Percentiles rank a stretch among this genome's conserved stretches.
Conservation (phyloP, 805 yeast species). For the Candida stauntonica region DNA sequence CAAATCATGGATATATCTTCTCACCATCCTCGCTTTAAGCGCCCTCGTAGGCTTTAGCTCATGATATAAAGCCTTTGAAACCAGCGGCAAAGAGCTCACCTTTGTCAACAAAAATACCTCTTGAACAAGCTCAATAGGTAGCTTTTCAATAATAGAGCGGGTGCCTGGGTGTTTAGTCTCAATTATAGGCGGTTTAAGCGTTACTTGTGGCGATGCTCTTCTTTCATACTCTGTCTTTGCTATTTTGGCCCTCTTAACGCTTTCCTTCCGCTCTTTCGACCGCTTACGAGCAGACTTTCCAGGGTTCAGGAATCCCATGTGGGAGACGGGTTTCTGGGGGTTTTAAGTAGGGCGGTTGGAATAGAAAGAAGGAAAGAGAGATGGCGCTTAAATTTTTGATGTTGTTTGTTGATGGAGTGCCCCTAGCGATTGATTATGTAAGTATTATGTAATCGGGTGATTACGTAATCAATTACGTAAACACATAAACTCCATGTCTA, state of each 20-base stretch:
- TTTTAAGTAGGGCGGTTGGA: too few species aligned
- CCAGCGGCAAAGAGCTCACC: slow-evolving; percentile 33
- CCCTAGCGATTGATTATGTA: too few species aligned
- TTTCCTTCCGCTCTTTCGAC: slow-evolving; percentile 5
- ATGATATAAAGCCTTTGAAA: slow-evolving; percentile 28
- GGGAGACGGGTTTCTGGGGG: too few species aligned
- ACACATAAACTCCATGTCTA: too few species aligned
- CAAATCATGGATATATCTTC: slow-evolving; percentile 18
- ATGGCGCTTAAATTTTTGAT: too few species aligned
- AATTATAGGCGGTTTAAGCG: too few species aligned
- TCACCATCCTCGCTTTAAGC: slow-evolving; percentile 20
- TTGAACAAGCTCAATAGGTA: slow-evolving; percentile 42
- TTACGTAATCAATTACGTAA: too few species aligned
- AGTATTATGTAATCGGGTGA: too few species aligned
- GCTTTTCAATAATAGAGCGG: slow-evolving; percentile 26
- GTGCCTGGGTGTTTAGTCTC: neutral
- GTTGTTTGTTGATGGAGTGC: neutral
- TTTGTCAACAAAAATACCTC: slow-evolving; percentile 37
- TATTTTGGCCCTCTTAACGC: slow-evolving; percentile 2
- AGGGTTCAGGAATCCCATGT: slow-evolving; percentile 14
- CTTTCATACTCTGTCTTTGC: neutral
- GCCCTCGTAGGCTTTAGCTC: slow-evolving; percentile 26
- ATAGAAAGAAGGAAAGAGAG: too few species aligned
- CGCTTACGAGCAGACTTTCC: slow-evolving; percentile 8
- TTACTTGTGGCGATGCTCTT: neutral